Conservation (phyloP, 192 early-diverging fungal species). For the Dissophora ornata region DNA sequence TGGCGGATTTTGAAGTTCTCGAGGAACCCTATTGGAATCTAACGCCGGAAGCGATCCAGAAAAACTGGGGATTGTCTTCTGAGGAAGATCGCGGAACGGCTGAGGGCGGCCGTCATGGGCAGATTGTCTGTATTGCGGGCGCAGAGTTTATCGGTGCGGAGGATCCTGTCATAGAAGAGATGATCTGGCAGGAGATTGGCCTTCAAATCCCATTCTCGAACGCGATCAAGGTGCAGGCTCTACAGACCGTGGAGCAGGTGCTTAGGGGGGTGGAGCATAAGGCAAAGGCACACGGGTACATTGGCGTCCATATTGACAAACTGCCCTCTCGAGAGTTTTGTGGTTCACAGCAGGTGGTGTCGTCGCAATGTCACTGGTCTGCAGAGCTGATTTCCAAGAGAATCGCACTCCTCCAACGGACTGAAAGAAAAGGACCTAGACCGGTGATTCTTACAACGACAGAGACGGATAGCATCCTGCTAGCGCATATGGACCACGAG, state of each 20-base stretch:
- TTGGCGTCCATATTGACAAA: slow-evolving; percentile 49
- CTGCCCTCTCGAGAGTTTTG: slow-evolving; percentile 27
- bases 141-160: slow-evolving; percentile 32
- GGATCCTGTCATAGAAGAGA: slow-evolving; percentile 30
- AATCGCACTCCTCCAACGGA: slow-evolving; percentile 29
- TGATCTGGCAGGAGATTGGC: slow-evolving; percentile 44
- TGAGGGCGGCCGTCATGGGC: slow-evolving; percentile 13
- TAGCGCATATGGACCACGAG: slow-evolving; percentile 26
- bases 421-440: not conserved
- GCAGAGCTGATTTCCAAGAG: slow-evolving; percentile 31
- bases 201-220: slow-evolving; percentile 11
- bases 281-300: slow-evolving; percentile 14
- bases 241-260: slow-evolving; percentile 13
- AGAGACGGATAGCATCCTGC: slow-evolving; percentile 25
- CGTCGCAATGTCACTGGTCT: slow-evolving; percentile 20
- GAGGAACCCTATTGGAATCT: slow-evolving; percentile 37
- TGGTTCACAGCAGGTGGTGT: not conserved
- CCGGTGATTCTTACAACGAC: slow-evolving; percentile 47
- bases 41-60: slow-evolving; percentile 32
- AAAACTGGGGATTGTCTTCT: slow-evolving; percentile 22
- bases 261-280: slow-evolving; percentile 19
- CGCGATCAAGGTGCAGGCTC: not conserved
- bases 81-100: too few species aligned
- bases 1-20: slow-evolving; percentile 35
- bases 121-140: slow-evolving; percentile 37